Percentiles rank a stretch among this genome's conserved stretches.
These are phyloP conservation scores for Simmondsia chinensis DNA, from an alignment of 148 eudicot genomes.

Conservation along the genomic window DNA sequence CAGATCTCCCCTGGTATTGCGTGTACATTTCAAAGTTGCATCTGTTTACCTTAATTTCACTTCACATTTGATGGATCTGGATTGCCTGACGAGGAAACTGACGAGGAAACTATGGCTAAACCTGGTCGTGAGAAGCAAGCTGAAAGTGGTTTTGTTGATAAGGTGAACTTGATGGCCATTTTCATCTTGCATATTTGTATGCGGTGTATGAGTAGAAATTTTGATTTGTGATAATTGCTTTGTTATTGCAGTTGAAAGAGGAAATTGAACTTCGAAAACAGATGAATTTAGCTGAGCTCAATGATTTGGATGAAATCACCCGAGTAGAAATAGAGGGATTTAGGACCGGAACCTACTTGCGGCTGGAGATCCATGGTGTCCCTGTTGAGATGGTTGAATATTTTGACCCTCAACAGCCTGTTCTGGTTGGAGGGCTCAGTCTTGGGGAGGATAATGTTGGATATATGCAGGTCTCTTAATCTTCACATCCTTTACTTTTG, in stretches of 20 bases:
- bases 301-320: slow-evolving; percentile 79
- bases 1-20: not conserved
- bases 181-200: no score
- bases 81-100: slow-evolving; percentile 50
- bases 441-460: slow-evolving; percentile 95
- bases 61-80: slow-evolving; percentile 49
- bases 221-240: not conserved
- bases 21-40: not conserved
- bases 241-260: slow-evolving; percentile 60
- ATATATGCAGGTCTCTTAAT: slow-evolving; percentile 78
- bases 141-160: slow-evolving; percentile 62
- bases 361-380: slow-evolving; percentile 80
- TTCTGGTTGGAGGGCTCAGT: slow-evolving; percentile 85
- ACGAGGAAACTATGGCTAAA: slow-evolving; percentile 27
- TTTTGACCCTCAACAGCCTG: slow-evolving; percentile 90
- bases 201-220: no score
- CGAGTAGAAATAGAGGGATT: slow-evolving; percentile 85
- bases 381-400: slow-evolving; percentile 93
- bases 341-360: slow-evolving; percentile 77
- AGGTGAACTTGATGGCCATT: slow-evolving; percentile 38
- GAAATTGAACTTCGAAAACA: slow-evolving; percentile 80
- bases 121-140: slow-evolving; percentile 24
- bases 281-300: slow-evolving; percentile 72
- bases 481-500: not conserved
- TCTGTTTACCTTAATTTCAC: slow-evolving; percentile 51